Evolutionary conservation across 2,329 filamentous ascomycete species (phyloP), one percentile per base, ranked within the genome.

Genomic region (Fusarium heterosporum): DNA sequence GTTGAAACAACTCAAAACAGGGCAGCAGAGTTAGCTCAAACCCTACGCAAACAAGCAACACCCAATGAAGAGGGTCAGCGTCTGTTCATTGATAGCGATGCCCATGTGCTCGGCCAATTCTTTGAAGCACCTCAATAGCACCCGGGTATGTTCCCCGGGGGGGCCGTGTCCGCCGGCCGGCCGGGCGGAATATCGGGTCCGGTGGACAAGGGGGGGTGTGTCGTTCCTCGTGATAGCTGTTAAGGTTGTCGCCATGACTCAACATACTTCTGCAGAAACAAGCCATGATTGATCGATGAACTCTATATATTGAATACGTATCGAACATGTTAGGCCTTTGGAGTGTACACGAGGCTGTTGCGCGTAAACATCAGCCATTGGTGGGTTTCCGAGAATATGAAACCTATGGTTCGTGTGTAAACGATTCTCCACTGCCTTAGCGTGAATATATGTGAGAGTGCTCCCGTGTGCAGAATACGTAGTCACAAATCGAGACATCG

Each of bases 111-210:
- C 32, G 29, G 45, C 41, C 43, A 63, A 47, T 56, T 52, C 32
- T 16, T 36, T 46, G 65, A 65, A 57, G 50, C 54, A 34, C 49
- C 48, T 28, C 36, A 50, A 54, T 32, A 40, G 28, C 55, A 42
- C 32, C 50, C 56, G 67, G 69, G 53, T 61, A 55, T 45, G 52
- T 59, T 72, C 60, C 69, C 70, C 67, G 70, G 61, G 48, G 57
- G 64, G 65, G 46, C 67, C 59, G 56, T 66, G 55, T 61, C 53
- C 58, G 54, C 61, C 53, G 60, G 54, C 61, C 69, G 55, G 64
- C 11, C 69, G 55, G 69, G 38, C 58, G 58, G 69, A 56, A 66
- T 43, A 26, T 56, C 57, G 66, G 59, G 51, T 54, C 64, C 69
- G 66, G 59, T 56, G 39, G 38, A 56, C 47, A 57, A 55, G 58